Evolutionary conservation across 805 yeast genomes (phyloP).

Genomic region (Isabelozyma rhagii): DNA sequence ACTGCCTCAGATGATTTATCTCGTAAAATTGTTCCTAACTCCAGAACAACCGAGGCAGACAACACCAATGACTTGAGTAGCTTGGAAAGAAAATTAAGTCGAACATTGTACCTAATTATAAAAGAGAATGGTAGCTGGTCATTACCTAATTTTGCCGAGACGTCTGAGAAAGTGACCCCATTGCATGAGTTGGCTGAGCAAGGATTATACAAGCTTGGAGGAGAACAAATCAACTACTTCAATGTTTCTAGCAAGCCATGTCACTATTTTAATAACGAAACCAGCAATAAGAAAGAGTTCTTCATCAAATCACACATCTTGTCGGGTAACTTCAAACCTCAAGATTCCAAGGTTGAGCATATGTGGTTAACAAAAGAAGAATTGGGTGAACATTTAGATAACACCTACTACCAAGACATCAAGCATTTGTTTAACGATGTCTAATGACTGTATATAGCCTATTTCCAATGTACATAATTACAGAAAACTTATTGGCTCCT

Average conservation of each 20-base stretch:
- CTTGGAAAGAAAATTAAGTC: conserved; percentile 73
- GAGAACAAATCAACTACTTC: conserved; percentile 77
- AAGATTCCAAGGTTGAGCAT: conserved; percentile 43
- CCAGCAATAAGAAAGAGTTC: conserved; percentile 47
- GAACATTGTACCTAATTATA: conserved; percentile 75
- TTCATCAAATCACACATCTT: conserved; percentile 83
- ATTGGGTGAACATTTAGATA: conserved; percentile 49
- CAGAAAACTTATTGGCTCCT: no score
- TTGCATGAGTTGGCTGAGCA: conserved; percentile 72
- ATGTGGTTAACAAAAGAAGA: conserved; percentile 89
- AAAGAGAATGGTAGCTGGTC: conserved; percentile 58
- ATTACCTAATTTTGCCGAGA: conserved; percentile 68
- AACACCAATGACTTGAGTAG: conserved; percentile 55
- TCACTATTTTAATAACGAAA: conserved; percentile 50
- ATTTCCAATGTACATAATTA: neutral
- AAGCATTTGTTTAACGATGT: conserved; percentile 45
- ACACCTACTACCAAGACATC: conserved; percentile 55
- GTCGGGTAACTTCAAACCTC: conserved; percentile 68
- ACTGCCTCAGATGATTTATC: conserved; percentile 48
- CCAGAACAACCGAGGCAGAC: conserved; percentile 81
- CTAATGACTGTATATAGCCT: conserved; percentile 10
- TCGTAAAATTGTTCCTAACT: conserved; percentile 64
- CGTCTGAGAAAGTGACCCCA: conserved; percentile 36
- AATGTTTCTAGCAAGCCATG: conserved; percentile 89
- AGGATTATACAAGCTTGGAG: conserved; percentile 71